Evolutionary conservation across 2,329 filamentous ascomycete species (phyloP).

Genomic region (Penicillium frequentans): DNA sequence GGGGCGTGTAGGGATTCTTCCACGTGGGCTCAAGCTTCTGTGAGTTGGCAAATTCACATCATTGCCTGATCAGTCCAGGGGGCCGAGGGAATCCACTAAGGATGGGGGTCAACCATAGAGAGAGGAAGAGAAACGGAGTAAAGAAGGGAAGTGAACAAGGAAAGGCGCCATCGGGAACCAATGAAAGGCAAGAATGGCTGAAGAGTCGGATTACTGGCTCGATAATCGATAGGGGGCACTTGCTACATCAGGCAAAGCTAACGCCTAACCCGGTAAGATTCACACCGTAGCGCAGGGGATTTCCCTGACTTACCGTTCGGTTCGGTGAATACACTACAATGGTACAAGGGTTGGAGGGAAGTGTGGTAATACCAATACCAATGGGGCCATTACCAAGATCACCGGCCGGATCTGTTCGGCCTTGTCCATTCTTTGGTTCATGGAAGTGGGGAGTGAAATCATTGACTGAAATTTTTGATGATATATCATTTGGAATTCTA

Average conservation of each 20-base stretch:
- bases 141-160: neutral
- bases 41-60: constrained; percentile 4
- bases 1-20: constrained; percentile 10
- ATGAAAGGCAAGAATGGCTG: neutral
- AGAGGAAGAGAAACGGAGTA: neutral
- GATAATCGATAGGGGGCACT: constrained; percentile 7
- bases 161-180: neutral
- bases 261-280: constrained; percentile 6
- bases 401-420: constrained; percentile 14
- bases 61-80: constrained; percentile 12
- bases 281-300: neutral
- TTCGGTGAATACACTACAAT: neutral
- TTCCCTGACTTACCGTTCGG: neutral
- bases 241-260: constrained; percentile 6
- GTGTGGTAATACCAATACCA: constrained; percentile 8
- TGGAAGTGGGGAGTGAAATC: constrained; percentile 16
- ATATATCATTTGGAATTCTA: constrained; percentile 15
- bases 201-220: constrained; percentile 15
- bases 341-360: neutral
- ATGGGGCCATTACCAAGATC: neutral
- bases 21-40: constrained; percentile 19
- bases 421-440: neutral
- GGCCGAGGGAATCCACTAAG: constrained; percentile 5
- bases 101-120: neutral
- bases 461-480: constrained; percentile 13